These are phyloP conservation scores for Claviceps fusiformis DNA, from an alignment of 2,329 filamentous ascomycete genomes.

Conservation along the genomic window DNA sequence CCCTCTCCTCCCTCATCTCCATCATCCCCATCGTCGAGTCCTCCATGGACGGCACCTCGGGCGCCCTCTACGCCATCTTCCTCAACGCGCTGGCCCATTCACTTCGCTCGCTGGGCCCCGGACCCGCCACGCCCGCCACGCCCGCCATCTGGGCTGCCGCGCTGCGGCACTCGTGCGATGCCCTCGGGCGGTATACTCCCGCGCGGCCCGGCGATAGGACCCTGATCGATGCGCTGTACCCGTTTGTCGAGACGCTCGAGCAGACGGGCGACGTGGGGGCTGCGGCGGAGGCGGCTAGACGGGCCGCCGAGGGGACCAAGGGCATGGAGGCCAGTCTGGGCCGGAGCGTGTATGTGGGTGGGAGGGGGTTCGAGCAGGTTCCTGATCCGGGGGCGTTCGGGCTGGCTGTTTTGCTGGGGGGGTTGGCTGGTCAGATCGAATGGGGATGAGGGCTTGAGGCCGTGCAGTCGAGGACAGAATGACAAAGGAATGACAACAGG, in stretches of 20 bases:
- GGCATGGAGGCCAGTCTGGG: conserved; percentile 86
- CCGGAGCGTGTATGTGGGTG: conserved; percentile 27
- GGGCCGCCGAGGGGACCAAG: conserved; percentile 73
- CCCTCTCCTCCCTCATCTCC: conserved; percentile 35
- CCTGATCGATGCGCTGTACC: conserved; percentile 75
- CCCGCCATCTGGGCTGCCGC: conserved; percentile 45
- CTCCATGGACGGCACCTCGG: conserved; percentile 49
- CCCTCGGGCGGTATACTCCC: conserved; percentile 73
- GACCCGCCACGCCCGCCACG: conserved; percentile 25
- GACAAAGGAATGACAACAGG: background rate
- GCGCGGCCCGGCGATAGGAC: conserved; percentile 83
- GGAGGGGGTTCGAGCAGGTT: conserved; percentile 33
- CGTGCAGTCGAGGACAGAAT: background rate
- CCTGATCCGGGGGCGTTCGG: conserved; percentile 58
- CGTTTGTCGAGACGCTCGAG: conserved; percentile 64
- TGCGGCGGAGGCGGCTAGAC: conserved; percentile 61
- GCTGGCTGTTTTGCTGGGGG: conserved; percentile 67
- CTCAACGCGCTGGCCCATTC: conserved; percentile 68
- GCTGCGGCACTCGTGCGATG: conserved; percentile 54
- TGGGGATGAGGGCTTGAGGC: no score
- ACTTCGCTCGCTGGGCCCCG: conserved; percentile 29
- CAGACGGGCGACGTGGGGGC: conserved; percentile 51
- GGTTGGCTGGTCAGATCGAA: conserved; percentile 41
- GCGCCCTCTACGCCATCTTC: conserved; percentile 64
- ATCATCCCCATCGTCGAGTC: conserved; percentile 42